Evolutionary conservation across 2,329 filamentous ascomycete genomes (phyloP), one percentile per base, ranked within the genome.

Genomic region (Monilinia vaccinii-corymbosi): DNA sequence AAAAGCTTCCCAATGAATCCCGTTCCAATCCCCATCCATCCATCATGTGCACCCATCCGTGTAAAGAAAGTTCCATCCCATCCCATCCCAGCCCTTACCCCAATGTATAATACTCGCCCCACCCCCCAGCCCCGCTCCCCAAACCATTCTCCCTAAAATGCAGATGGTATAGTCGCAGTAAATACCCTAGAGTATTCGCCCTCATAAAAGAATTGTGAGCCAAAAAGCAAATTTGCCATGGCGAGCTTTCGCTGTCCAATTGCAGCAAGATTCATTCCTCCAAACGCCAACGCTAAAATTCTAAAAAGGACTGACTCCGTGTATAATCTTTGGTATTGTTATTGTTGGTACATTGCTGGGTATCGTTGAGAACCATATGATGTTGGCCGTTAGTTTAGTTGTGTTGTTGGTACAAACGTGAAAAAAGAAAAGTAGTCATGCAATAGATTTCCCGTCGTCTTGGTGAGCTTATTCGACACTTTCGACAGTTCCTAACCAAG

Each of bases 401-500:
- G 51, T 32, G 51, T 42, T 56, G 51, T 53, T 56, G 31, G 31
- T 56, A 56, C 52, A 56, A 56, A 56, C 42, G 40, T 56, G n/a
- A n/a, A 21, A 14, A 46, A 34, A 55, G 16, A 46, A 45, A 34
- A 45, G 28, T 13, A 56, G 34, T 51, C 23, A 25, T n/a, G 52
- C 28, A 11, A 32, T 53, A 31, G 38, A 42, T 53, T 7, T 16
- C 25, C 42, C 25, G 18, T 42, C 50, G 13, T 25, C 31, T 36
- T 56, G 52, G 21, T 18, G 18, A 48, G 55, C 14, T 58, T 45
- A 66, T 45, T 65, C 60, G 25, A 60, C 53, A 31, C 67, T 64
- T 50, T 82, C 79, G 9, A 81, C 72, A 56, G 73, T 74, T 31
- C 73, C 73, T 46, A 84, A 71, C 82, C 82, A 85, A 45, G 75